Evolutionary conservation across 495 filamentous ascomycete species (phyloP).

Genomic region (Glarea lozoyensis): DNA sequence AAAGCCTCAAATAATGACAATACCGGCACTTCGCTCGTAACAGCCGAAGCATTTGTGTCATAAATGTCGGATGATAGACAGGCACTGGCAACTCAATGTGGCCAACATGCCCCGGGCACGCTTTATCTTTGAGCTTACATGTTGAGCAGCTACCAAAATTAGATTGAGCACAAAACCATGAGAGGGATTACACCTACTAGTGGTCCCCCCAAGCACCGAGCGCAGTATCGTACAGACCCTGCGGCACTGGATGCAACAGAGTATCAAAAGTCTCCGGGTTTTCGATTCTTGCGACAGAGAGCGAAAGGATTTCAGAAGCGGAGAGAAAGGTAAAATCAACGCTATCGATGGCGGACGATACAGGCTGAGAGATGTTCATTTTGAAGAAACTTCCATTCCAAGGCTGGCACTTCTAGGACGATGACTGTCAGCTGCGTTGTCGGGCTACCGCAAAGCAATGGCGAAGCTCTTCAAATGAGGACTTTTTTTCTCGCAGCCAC

Average conservation of each 20-base stretch:
- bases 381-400: constrained; percentile 1
- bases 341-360: constrained; percentile 73
- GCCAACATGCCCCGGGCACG: constrained; percentile 87
- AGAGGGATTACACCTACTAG: constrained; percentile 45
- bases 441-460: no score
- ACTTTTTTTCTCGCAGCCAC: no score
- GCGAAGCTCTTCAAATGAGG: no score
- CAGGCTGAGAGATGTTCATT: constrained; percentile 85
- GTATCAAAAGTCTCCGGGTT: constrained; percentile 85
- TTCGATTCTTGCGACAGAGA: constrained; percentile 88
- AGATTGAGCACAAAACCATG: constrained; percentile 8
- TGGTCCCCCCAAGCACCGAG: constrained; percentile 84
- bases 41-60: constrained; percentile 80
- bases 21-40: constrained; percentile 82
- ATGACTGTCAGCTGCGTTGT: no score
- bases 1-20: constrained; percentile 74
- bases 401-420: no score
- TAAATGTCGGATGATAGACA: constrained; percentile 88
- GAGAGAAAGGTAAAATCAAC: constrained; percentile 84
- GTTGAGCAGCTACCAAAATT: constrained; percentile 71
- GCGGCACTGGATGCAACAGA: constrained; percentile 72
- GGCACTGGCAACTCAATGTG: constrained; percentile 91
- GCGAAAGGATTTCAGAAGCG: constrained; percentile 69
- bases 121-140: constrained; percentile 62
- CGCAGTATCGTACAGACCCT: constrained; percentile 87